A percentile compares a stretch with the other conserved stretches of the same genome.
These are phyloP conservation scores for Excoecaria agallocha DNA, from an alignment of 345 rosid species.

Conservation along the genomic window DNA sequence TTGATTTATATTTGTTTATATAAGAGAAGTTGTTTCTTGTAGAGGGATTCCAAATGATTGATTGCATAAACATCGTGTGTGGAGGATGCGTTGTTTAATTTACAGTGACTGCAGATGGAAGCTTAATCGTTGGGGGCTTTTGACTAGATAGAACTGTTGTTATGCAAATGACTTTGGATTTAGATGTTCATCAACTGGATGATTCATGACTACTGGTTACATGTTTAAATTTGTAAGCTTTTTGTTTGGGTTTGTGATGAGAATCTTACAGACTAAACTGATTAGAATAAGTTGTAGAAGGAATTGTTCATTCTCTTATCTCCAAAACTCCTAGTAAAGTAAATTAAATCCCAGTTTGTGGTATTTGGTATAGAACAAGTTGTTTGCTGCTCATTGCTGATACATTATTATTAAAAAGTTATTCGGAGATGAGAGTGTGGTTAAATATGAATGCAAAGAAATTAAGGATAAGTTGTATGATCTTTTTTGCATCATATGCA, in stretches of 20 bases:
- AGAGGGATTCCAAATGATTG: too few species aligned
- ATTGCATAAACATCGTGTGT: conserved; percentile 65
- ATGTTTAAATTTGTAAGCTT: neutral
- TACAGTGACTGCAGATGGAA: neutral
- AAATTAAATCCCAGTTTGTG: conserved; percentile 1
- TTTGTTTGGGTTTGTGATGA: neutral
- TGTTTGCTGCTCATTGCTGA: conserved; percentile 3
- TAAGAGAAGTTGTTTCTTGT: too few species aligned
- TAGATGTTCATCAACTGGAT: conserved; percentile 21
- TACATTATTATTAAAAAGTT: neutral
- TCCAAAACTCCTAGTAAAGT: neutral
- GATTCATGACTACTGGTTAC: conserved; percentile 11
- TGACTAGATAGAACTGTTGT: neutral
- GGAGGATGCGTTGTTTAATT: conserved; percentile 65
- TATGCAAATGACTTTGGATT: neutral
- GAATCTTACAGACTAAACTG: conserved; percentile 15
- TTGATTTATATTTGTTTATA: too few species aligned
- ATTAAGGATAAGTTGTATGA: too few species aligned
- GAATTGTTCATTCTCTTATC: conserved; percentile 43
- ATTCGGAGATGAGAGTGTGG: too few species aligned
- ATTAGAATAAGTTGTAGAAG: conserved; percentile 20
- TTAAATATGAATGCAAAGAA: too few species aligned
- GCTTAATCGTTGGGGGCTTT: neutral
- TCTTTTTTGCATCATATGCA: too few species aligned
- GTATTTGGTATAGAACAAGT: neutral